A percentile compares a stretch with the other conserved stretches of the same genome.
phyloP scores from a whole-genome alignment of 164 flowering plant species.

The Brasenia schreberi region DNA sequence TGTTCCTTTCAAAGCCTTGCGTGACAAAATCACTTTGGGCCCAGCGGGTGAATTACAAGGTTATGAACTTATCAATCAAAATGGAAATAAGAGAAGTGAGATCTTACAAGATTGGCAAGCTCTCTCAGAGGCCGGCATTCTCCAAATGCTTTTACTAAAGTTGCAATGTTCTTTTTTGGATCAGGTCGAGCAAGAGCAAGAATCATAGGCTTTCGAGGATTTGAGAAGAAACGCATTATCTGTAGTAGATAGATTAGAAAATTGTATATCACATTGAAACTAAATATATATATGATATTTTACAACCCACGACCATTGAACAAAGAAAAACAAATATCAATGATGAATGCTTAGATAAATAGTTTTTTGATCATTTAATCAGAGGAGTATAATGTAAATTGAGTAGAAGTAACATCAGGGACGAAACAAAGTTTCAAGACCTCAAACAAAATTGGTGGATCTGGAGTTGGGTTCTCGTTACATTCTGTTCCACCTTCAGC shows the following conservation, averaged over 20 bases:
- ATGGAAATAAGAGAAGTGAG: not conserved
- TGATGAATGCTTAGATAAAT: too few relatives aligned
- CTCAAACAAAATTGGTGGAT: slow-evolving; percentile 96
- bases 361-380: not conserved
- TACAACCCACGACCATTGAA: not conserved
- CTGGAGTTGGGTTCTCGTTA: slow-evolving; percentile 66
- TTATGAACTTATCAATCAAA: not conserved
- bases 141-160: slow-evolving; percentile 98
- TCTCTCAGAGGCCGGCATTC: slow-evolving; percentile 94
- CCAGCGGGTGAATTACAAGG: not conserved
- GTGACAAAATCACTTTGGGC: not conserved
- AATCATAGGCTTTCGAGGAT: slow-evolving; percentile 96
- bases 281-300: too few relatives aligned
- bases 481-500: slow-evolving; percentile 75
- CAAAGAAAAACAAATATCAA: not conserved
- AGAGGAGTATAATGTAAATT: not conserved
- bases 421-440: slow-evolving; percentile 16
- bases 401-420: not conserved
- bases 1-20: not conserved
- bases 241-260: slow-evolving; percentile 16
- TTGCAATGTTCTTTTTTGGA: slow-evolving; percentile 90
- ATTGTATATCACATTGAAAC: too few relatives aligned
- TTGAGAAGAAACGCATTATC: slow-evolving; percentile 97
- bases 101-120: slow-evolving; percentile 94
- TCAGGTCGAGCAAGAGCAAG: slow-evolving; percentile 99